Percentiles rank a stretch among this genome's conserved stretches.
These are phyloP conservation scores for Dichotomopilus funicola DNA, from an alignment of 2,329 filamentous ascomycete species.

Conservation along the genomic window DNA sequence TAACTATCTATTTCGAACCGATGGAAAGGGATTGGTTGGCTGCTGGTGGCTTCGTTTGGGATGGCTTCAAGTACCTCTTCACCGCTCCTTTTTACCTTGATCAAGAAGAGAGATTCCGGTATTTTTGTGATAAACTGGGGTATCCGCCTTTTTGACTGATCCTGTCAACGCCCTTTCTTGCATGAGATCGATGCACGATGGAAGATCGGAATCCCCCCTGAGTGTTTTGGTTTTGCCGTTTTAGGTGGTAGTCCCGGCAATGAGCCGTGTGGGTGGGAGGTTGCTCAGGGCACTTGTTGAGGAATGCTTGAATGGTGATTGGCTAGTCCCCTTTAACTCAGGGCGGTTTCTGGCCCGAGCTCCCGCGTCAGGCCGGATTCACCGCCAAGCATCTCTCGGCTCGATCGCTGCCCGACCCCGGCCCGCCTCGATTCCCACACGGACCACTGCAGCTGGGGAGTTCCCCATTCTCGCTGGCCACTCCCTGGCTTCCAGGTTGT, in stretches of 20 bases:
- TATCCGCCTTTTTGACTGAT: too few species aligned
- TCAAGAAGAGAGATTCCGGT: too few species aligned
- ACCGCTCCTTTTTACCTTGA: too few species aligned
- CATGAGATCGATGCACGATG: too few species aligned
- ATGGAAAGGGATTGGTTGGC: too few species aligned
- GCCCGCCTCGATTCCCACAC: background rate
- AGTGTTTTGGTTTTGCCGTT: conserved; percentile 9
- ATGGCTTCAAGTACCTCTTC: too few species aligned
- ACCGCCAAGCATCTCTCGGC: conserved; percentile 5
- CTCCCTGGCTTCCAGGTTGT: background rate
- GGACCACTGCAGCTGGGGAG: too few species aligned
- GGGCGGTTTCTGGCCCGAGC: conserved; percentile 2
- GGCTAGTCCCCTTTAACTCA: conserved; percentile 1
- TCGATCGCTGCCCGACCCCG: conserved; percentile 11
- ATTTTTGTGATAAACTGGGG: too few species aligned
- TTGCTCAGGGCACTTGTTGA: background rate
- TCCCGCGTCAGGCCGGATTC: conserved; percentile 6
- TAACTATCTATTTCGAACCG: too few species aligned
- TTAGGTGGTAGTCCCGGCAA: background rate
- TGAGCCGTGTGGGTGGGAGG: background rate
- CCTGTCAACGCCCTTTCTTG: too few species aligned
- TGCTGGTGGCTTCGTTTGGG: too few species aligned
- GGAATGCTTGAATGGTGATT: background rate
- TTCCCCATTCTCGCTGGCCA: background rate
- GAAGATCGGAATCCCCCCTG: background rate